phyloP scores from a whole-genome alignment of 2,329 filamentous ascomycete species.

The Sclerotinia minor region DNA sequence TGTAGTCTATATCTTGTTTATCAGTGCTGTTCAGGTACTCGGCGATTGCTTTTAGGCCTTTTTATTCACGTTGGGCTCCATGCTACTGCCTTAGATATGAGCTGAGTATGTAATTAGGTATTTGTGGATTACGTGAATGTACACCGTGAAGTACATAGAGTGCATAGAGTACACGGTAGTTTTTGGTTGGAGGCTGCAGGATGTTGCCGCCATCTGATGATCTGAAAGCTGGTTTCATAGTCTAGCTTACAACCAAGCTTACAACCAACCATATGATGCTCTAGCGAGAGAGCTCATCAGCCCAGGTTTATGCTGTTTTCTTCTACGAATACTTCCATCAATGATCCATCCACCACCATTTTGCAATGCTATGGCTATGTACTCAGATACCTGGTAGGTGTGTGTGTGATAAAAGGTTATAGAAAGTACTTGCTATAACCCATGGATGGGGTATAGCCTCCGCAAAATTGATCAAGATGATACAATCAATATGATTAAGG shows the following conservation, averaged over 20 bases:
- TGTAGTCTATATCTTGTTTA: neutral
- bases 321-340: neutral
- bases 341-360: neutral
- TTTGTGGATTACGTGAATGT: slow-evolving; percentile 5
- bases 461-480: neutral
- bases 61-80: slow-evolving; percentile 6
- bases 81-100: neutral
- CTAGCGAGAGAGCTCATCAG: slow-evolving; percentile 18
- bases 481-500: neutral
- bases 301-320: neutral
- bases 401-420: too few species aligned
- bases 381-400: neutral
- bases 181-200: slow-evolving; percentile 12
- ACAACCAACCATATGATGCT: neutral
- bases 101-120: neutral
- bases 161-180: neutral
- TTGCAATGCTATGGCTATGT: neutral
- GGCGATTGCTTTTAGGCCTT: slow-evolving; percentile 12
- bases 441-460: neutral
- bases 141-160: too few species aligned
- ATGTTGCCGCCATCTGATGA: slow-evolving; percentile 17
- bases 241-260: neutral
- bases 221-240: slow-evolving; percentile 5
- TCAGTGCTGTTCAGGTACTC: neutral
- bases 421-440: too few species aligned